These are phyloP conservation scores for Talaromyces sp. DNA, from an alignment of 2,329 filamentous ascomycete genomes.

Conservation along the genomic window DNA sequence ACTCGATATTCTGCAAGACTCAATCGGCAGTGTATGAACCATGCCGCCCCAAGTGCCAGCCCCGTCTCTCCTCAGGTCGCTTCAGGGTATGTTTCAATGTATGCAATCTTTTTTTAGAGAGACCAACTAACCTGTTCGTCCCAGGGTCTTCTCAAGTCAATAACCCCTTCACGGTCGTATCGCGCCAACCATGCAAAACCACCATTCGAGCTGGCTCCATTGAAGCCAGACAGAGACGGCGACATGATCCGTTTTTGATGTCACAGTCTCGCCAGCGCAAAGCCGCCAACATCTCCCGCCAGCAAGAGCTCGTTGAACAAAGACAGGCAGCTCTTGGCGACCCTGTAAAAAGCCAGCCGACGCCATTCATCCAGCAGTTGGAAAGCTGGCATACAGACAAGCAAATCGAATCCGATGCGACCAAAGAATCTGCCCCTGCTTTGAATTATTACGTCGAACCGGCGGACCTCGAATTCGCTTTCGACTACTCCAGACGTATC, in stretches of 20 bases:
- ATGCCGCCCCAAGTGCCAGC: slow-evolving; percentile 66
- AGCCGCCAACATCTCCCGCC: slow-evolving; percentile 72
- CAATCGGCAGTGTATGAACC: slow-evolving; percentile 21
- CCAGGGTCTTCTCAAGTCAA: slow-evolving; percentile 24
- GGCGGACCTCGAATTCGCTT: slow-evolving; percentile 59
- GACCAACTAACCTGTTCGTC: neutral
- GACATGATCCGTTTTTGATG: slow-evolving; percentile 75
- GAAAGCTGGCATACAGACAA: slow-evolving; percentile 49
- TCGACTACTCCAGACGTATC: slow-evolving; percentile 63
- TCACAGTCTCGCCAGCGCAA: slow-evolving; percentile 79
- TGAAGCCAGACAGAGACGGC: slow-evolving; percentile 59
- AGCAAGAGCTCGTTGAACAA: slow-evolving; percentile 60
- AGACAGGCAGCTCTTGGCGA: slow-evolving; percentile 65
- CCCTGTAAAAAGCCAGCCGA: slow-evolving; percentile 70
- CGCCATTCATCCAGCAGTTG: slow-evolving; percentile 79
- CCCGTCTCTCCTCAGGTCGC: slow-evolving; percentile 54
- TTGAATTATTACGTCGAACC: slow-evolving; percentile 74
- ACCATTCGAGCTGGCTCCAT: slow-evolving; percentile 61
- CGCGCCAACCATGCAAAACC: slow-evolving; percentile 45
- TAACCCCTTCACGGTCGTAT: slow-evolving; percentile 46
- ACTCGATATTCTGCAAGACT: neutral
- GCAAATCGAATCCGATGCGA: slow-evolving; percentile 14
- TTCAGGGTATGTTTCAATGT: slow-evolving; percentile 50
- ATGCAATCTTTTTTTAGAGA: neutral
- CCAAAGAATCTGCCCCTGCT: slow-evolving; percentile 4